Evolutionary conservation across 176 grass and related monocot species (phyloP), one percentile per base, ranked within the genome.

Genomic region (Zea luxurians): DNA sequence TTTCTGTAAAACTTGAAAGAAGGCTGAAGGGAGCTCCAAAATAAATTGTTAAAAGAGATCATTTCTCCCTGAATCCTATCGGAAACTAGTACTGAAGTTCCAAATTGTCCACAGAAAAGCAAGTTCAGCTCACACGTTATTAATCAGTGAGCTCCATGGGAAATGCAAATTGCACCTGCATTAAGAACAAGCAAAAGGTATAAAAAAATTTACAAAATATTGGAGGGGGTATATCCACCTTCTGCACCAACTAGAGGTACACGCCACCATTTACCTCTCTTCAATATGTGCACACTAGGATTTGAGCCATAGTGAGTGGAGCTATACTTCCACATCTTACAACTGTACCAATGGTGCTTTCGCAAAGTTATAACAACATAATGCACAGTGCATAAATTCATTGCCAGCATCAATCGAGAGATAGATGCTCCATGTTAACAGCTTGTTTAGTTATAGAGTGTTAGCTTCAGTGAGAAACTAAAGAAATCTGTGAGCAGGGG

Each of bases 11-110:
- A 4, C 18, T 58, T 88, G 71, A 59, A 71, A 60, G 61, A 58
- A 37, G 72, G 57, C 27, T 57, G 71, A 35, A 64, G 66, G 38
- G 66, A 71, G 37, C 57, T 13, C 5, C 78, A 58, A 55, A 89
- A 41, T 41, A 66, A 66, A 59, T 49, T 50, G 71, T 77, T 60
- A 37, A 49, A 84, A 21, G 73, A 84, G 48, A 84, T 77, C 86
- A 89, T 84, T 76, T 80, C 59, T 50, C 50, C 44, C 7, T 15
- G 35, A 48, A 64, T 42, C 58, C 34, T 63, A 53, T 80, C 52
- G 48, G 27, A 80, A 38, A 69, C 74, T 87, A 60, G n/a, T 52
- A 10, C 69, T 61, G 64, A 57, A 82, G 46, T 46, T 70, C 35
- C 37, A 68, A 61, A 21, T 4, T 16, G 13, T 76, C 21, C 0